Evolutionary conservation across 2,329 filamentous ascomycete species (phyloP).

Genomic region (Eutypa lata): DNA sequence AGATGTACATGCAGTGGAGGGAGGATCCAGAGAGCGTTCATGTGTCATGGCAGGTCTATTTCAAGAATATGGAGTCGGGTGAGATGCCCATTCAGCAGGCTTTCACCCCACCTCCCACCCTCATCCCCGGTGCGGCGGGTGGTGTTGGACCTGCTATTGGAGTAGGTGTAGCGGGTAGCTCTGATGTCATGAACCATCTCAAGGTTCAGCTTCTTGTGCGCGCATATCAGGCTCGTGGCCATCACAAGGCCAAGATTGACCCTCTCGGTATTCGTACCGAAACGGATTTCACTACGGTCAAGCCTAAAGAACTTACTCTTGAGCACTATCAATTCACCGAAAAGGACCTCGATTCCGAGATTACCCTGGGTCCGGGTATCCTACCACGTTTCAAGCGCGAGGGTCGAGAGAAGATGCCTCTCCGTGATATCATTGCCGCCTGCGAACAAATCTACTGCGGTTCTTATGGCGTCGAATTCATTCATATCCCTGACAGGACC

Average conservation of each 20-base stretch:
- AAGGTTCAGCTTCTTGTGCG: conserved; percentile 97
- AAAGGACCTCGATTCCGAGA: conserved; percentile 89
- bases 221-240: conserved; percentile 95
- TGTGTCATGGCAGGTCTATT: conserved; percentile 98
- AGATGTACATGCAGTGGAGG: conserved; percentile 99
- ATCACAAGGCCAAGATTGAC: conserved; percentile 98
- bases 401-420: conserved; percentile 88
- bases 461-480: conserved; percentile 97
- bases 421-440: conserved; percentile 87
- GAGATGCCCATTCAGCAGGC: conserved; percentile 97
- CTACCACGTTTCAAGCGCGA: conserved; percentile 89
- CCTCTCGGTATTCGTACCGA: conserved; percentile 90
- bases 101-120: conserved; percentile 90
- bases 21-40: conserved; percentile 90
- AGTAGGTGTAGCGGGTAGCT: conserved; percentile 63
- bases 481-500: conserved; percentile 95
- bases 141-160: conserved; percentile 72
- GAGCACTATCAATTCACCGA: conserved; percentile 95
- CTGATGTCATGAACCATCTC: conserved; percentile 90
- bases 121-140: conserved; percentile 78
- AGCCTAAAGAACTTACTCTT: conserved; percentile 88
- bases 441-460: conserved; percentile 97
- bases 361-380: conserved; percentile 89
- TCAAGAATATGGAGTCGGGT: conserved; percentile 98
- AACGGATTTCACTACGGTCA: conserved; percentile 78